Conservation (phyloP, 2,329 filamentous ascomycete genomes). For the Sphaceloma murrayae region DNA sequence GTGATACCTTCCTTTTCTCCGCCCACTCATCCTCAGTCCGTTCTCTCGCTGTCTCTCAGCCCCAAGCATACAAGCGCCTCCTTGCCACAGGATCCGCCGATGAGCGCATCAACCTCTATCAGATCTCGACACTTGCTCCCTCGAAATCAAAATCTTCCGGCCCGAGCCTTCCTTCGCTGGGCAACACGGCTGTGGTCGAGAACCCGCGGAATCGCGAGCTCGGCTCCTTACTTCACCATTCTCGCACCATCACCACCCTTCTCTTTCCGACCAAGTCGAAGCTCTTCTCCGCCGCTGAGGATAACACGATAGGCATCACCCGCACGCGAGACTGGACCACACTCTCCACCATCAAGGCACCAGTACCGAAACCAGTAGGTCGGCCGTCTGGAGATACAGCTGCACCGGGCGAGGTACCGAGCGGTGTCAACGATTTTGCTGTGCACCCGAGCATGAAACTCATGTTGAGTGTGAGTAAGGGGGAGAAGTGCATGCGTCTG, state of each 20-base stretch:
- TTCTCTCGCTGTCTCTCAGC: conserved; percentile 74
- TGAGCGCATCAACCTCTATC: conserved; percentile 91
- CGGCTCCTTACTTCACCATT: conserved; percentile 78
- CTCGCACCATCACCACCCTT: conserved; percentile 68
- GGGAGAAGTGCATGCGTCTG: conserved; percentile 81
- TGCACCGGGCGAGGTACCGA: conserved; percentile 65
- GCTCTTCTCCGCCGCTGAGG: conserved; percentile 77
- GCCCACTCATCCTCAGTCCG: conserved; percentile 85
- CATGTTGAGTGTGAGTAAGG: conserved; percentile 85
- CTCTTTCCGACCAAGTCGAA: conserved; percentile 79
- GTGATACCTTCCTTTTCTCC: conserved; percentile 91
- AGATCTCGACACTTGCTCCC: conserved; percentile 54
- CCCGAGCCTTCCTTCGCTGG: conserved; percentile 49
- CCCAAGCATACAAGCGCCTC: conserved; percentile 64
- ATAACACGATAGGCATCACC: conserved; percentile 82
- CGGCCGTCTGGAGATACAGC: conserved; percentile 86
- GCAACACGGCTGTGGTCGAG: conserved; percentile 65
- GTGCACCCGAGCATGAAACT: conserved; percentile 94
- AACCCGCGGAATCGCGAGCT: conserved; percentile 82
- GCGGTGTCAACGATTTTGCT: conserved; percentile 90
- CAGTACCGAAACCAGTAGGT: conserved; percentile 68
- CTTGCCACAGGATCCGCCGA: conserved; percentile 88
- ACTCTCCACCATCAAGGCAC: conserved; percentile 79
- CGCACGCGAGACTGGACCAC: conserved; percentile 82
- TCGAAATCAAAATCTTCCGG: conserved; percentile 38